phyloP scores from a whole-genome alignment of 495 filamentous ascomycete species.

The Hypoxylon crocopeplum region DNA sequence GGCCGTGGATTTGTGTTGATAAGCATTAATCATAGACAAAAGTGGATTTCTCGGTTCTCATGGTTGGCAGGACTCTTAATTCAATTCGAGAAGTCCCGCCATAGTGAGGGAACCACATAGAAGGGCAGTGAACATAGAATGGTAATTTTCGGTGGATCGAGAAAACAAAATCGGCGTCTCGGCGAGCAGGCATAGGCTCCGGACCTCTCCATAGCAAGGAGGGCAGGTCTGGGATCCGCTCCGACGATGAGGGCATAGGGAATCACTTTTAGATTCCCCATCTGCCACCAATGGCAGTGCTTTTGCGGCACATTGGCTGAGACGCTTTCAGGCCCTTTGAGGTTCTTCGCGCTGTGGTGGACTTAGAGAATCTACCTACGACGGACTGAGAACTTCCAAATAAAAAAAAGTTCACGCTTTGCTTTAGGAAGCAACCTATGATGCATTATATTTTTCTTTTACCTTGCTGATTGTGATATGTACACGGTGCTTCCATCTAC shows the following conservation, averaged over 20 bases:
- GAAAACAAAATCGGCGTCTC: conserved; percentile 44
- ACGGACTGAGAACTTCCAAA: conserved; percentile 49
- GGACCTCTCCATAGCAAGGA: conserved; percentile 40
- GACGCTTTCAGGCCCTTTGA: conserved; percentile 42
- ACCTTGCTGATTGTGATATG: conserved; percentile 2
- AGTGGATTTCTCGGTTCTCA: conserved; percentile 64
- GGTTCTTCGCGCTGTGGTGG: conserved; percentile 45
- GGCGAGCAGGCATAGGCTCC: conserved; percentile 43
- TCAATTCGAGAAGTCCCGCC: conserved; percentile 35
- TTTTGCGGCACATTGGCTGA: conserved; percentile 44
- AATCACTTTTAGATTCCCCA: conserved; percentile 39
- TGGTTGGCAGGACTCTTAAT: conserved; percentile 45
- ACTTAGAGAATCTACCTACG: conserved; percentile 44
- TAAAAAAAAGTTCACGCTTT: conserved; percentile 44
- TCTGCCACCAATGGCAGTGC: conserved; percentile 43
- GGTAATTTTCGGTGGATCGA: conserved; percentile 55
- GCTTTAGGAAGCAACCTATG: conserved; percentile 5
- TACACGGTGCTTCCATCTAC: no score
- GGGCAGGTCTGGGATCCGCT: conserved; percentile 50
- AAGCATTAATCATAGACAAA: conserved; percentile 64
- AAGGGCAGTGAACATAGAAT: conserved; percentile 50
- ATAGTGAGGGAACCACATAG: conserved; percentile 37
- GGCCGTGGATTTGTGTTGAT: conserved; percentile 44
- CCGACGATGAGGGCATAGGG: conserved; percentile 41
- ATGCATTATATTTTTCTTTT: conserved; percentile 5